Conservation (phyloP, 352 stramenopile genomes). For the Pythium phragmiticola region DNA sequence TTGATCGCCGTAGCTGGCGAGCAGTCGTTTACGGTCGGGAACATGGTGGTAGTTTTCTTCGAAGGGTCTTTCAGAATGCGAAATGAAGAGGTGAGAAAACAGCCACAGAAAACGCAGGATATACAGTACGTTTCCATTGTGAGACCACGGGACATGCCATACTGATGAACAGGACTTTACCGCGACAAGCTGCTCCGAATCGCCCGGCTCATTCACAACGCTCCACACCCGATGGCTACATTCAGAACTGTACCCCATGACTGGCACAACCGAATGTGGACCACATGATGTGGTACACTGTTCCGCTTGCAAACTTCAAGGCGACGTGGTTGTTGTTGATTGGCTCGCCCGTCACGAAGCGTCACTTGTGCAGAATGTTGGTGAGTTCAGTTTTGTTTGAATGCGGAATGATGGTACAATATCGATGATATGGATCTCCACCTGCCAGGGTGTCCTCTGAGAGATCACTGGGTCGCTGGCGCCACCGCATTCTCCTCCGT, state of each 20-base stretch:
- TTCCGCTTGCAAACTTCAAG: constrained; percentile 9
- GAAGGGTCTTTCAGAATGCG: background rate
- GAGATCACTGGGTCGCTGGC: too few relatives aligned
- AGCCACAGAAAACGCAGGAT: too few relatives aligned
- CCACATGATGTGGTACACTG: background rate
- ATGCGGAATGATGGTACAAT: constrained; percentile 4
- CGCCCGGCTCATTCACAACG: background rate
- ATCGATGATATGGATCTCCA: background rate
- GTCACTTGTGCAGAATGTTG: background rate
- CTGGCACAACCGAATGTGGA: constrained; percentile 2
- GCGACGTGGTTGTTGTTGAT: constrained; percentile 15
- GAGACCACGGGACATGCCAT: background rate
- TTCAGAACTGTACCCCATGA: constrained; percentile 1
- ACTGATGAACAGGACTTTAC: too few relatives aligned
- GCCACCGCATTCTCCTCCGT: too few relatives aligned
- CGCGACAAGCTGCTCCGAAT: background rate
- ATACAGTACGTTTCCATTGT: too few relatives aligned
- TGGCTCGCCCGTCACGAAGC: constrained; percentile 1
- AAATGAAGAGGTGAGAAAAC: background rate
- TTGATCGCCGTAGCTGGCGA: background rate
- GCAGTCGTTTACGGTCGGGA: background rate
- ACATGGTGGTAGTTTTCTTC: background rate
- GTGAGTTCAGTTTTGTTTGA: background rate
- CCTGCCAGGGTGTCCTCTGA: too few relatives aligned
- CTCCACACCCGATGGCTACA: background rate